Evolutionary conservation across 1,139 yeast species (phyloP), one percentile per base, ranked within the genome.

Genomic region (Candida tropicalis): DNA sequence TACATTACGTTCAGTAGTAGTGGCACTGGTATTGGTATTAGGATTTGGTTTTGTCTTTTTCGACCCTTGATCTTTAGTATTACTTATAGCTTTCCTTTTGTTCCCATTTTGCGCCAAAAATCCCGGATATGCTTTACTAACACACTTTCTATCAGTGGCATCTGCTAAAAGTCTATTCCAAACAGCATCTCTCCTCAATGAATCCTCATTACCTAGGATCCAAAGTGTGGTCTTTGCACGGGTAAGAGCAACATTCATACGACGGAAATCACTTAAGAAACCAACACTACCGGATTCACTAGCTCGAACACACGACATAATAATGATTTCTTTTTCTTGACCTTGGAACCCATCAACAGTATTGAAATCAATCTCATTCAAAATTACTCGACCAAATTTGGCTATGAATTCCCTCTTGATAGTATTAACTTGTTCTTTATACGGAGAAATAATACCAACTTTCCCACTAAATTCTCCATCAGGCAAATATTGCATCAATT

Each of bases 261-360:
- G 87, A 52, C 98, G 77, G 33, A 84, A 75, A 65, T 91, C 98
- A 49, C 87, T 84, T 62, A 91, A 77, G 64, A 91, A 91, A 22
- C 98, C 98, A 50, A 91, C 93, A 43, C 88, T 80, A 4, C 75
- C 74, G 4, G 65, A 59, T 12, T 77, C 80, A 58, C 81, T 82
- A 3, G 97, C 96, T 58, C 99, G 78, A 6, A 95, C 99, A 79
- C 98, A 91, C 0, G 98, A 90, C 74, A 93, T 83, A 37, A 93
- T 81, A 50, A 93, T 88, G 42, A 95, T 82, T 53, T 93, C 98
- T 62, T 91, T 93, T 60, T 93, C 99, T 63, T 93, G 98, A 54
- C 99, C 99, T 70, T 93, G 99, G 60, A 90, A 93, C 1, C 99
- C 99, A 72, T 93, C 99, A 45, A 93, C 93, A 0, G 99, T 90